Conservation (phyloP, 495 filamentous ascomycete species). For the Neurospora tetrasperma region DNA sequence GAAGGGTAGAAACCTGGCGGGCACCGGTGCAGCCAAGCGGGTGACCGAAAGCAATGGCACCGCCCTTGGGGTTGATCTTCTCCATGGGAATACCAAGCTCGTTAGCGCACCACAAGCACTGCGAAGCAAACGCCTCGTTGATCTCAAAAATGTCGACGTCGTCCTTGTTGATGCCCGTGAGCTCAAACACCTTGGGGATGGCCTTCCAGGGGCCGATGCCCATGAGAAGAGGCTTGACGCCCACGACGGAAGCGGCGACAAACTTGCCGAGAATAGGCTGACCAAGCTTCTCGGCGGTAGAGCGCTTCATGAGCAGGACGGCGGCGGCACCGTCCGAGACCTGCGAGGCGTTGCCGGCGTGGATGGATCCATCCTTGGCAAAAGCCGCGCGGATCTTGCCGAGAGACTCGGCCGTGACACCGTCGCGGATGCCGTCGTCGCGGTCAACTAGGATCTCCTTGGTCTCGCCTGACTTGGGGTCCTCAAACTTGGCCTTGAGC, state of each 20-base stretch:
- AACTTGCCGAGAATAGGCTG: slow-evolving; percentile 85
- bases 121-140: slow-evolving; percentile 95
- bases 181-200: slow-evolving; percentile 81
- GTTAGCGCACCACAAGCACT: slow-evolving; percentile 88
- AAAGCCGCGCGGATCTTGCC: slow-evolving; percentile 87
- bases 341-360: slow-evolving; percentile 92
- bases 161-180: slow-evolving; percentile 75
- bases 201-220: slow-evolving; percentile 93
- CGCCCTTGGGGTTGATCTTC: slow-evolving; percentile 96
- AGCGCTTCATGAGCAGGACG: slow-evolving; percentile 90
- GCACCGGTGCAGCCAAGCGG: slow-evolving; percentile 91
- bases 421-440: slow-evolving; percentile 80
- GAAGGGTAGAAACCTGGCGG: slow-evolving; percentile 81
- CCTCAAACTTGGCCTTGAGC: slow-evolving; percentile 68
- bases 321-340: slow-evolving; percentile 94
- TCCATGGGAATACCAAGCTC: slow-evolving; percentile 69
- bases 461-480: slow-evolving; percentile 84
- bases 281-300: slow-evolving; percentile 76
- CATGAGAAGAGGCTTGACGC: slow-evolving; percentile 90
- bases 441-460: slow-evolving; percentile 72
- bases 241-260: slow-evolving; percentile 72
- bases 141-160: slow-evolving; percentile 98
- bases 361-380: slow-evolving; percentile 85
- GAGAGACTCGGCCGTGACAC: slow-evolving; percentile 78
- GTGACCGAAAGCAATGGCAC: slow-evolving; percentile 98